Evolutionary conservation across 2,329 filamentous ascomycete species (phyloP).

Genomic region (Aspergillus calidoustus): DNA sequence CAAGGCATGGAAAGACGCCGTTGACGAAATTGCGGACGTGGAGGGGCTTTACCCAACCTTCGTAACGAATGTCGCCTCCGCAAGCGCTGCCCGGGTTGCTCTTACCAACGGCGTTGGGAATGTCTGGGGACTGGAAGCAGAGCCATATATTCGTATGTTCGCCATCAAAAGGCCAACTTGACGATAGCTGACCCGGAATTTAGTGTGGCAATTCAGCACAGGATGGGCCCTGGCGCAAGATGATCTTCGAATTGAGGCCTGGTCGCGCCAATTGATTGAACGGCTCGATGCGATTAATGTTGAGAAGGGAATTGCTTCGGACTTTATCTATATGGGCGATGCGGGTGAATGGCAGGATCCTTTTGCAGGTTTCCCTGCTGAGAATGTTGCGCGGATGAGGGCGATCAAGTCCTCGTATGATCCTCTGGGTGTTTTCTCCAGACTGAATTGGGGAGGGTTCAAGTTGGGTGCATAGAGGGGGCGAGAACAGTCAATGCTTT

Average conservation of each 20-base stretch:
- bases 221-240: conserved; percentile 43
- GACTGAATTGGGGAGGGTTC: conserved; percentile 46
- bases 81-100: conserved; percentile 34
- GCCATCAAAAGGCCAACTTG: neutral
- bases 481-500: no score
- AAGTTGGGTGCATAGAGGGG: conserved; percentile 17
- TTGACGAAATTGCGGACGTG: conserved; percentile 41
- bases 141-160: conserved; percentile 38
- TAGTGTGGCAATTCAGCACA: conserved; percentile 47
- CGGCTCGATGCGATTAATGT: conserved; percentile 39
- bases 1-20: conserved; percentile 39
- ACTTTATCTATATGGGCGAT: conserved; percentile 47
- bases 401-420: conserved; percentile 39
- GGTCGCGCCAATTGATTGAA: conserved; percentile 33
- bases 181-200: neutral
- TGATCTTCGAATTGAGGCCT: conserved; percentile 42
- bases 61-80: conserved; percentile 38
- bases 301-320: conserved; percentile 33
- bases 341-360: conserved; percentile 45
- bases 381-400: conserved; percentile 42
- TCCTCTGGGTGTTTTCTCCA: conserved; percentile 35
- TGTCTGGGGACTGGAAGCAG: conserved; percentile 39
- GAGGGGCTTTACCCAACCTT: conserved; percentile 45
- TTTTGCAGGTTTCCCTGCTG: conserved; percentile 36
- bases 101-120: conserved; percentile 46